Conservation (phyloP, 2,329 filamentous ascomycete genomes). For the Colletotrichum simmondsii region DNA sequence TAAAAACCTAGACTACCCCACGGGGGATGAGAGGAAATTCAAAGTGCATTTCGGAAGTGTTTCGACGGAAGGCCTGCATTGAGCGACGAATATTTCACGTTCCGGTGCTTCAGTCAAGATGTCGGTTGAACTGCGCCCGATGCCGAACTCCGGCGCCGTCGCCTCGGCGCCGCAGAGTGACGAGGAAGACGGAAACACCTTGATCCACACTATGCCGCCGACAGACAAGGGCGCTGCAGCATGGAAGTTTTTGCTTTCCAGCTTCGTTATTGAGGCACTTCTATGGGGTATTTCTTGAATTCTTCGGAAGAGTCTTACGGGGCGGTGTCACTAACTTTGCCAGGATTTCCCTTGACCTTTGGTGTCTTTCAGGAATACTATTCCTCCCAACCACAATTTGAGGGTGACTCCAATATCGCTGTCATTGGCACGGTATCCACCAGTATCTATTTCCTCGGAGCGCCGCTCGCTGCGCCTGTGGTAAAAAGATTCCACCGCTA, state of each 20-base stretch:
- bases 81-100: neutral
- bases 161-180: neutral
- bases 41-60: no score
- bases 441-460: conserved; percentile 40
- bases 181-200: conserved; percentile 26
- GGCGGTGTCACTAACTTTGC: neutral
- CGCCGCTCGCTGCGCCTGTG: conserved; percentile 38
- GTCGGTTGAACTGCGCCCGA: conserved; percentile 14
- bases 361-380: conserved; percentile 45
- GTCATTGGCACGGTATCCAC: conserved; percentile 41
- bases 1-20: neutral
- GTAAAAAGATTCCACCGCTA: conserved; percentile 36
- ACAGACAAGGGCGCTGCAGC: conserved; percentile 36
- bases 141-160: neutral
- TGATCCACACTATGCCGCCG: conserved; percentile 35
- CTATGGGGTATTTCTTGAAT: conserved; percentile 37
- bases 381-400: conserved; percentile 39
- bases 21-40: neutral
- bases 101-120: neutral
- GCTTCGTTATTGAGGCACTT: conserved; percentile 39
- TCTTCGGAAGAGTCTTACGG: neutral
- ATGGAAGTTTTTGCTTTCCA: conserved; percentile 38
- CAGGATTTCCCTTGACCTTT: conserved; percentile 41
- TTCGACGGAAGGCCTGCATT: neutral
- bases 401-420: conserved; percentile 37